These are phyloP conservation scores for Grosmannia huntii DNA, from an alignment of 2,329 filamentous ascomycete species.

Conservation along the genomic window DNA sequence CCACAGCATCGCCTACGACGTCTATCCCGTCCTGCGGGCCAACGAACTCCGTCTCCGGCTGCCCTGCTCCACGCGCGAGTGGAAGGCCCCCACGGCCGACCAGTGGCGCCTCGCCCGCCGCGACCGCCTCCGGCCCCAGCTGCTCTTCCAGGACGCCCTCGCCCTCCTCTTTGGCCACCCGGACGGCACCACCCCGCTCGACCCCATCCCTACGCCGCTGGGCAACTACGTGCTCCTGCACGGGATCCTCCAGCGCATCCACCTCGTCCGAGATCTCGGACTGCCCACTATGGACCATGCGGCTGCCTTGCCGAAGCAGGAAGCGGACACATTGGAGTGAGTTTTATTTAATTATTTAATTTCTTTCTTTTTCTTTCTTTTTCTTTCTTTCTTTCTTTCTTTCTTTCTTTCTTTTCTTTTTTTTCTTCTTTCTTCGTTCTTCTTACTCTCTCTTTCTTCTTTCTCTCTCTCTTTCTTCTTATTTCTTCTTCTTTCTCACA, in stretches of 20 bases:
- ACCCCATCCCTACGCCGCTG: constrained; percentile 15
- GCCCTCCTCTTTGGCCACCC: constrained; percentile 16
- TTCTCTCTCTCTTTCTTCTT: background rate
- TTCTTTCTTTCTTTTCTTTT: background rate
- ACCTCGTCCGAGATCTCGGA: constrained; percentile 25
- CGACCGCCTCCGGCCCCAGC: background rate
- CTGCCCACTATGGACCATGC: constrained; percentile 14
- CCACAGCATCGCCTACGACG: constrained; percentile 49
- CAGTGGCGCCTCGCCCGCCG: constrained; percentile 31
- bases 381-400: background rate
- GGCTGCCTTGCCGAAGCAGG: constrained; percentile 3
- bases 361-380: no score
- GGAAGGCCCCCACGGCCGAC: constrained; percentile 36
- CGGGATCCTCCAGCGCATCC: constrained; percentile 40
- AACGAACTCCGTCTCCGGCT: constrained; percentile 39
- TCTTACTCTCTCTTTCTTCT: background rate
- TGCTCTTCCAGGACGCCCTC: constrained; percentile 21
- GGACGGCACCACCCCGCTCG: constrained; percentile 22
- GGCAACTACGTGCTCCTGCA: constrained; percentile 42
- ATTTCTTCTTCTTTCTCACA: background rate
- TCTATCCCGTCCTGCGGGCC: constrained; percentile 43
- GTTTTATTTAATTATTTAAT: no score
- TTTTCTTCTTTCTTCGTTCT: background rate
- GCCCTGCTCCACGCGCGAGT: constrained; percentile 39
- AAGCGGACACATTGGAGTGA: background rate